Conservation (phyloP, 345 rosid genomes). For the Aquilaria yunnanensis region DNA sequence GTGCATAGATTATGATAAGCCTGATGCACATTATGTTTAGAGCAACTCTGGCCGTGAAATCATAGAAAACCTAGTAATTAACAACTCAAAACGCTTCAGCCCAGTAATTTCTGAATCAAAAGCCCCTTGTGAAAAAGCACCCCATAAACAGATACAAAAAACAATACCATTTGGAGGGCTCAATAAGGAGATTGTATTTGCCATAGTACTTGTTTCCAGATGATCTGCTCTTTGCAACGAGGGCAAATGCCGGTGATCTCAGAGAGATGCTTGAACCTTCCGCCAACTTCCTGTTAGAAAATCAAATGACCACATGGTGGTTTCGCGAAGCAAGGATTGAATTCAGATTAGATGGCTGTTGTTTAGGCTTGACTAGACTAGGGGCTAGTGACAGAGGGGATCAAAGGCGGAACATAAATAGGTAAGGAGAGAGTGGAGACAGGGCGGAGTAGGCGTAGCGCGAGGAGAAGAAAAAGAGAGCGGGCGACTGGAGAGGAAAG, state of each 20-base stretch:
- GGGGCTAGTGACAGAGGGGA: too few species aligned
- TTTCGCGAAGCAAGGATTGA: not conserved
- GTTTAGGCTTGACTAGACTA: too few species aligned
- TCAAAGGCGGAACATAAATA: too few species aligned
- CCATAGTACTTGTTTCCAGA: slow-evolving; percentile 94
- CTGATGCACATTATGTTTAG: slow-evolving; percentile 88
- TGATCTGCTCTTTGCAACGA: slow-evolving; percentile 87
- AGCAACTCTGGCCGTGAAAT: slow-evolving; percentile 43
- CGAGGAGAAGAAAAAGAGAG: too few species aligned
- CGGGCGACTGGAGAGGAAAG: too few species aligned
- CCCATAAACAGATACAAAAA: not conserved
- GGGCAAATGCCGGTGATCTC: slow-evolving; percentile 86
- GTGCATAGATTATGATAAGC: slow-evolving; percentile 88
- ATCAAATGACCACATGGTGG: too few species aligned
- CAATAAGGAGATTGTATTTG: slow-evolving; percentile 69
- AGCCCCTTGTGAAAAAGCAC: too few species aligned
- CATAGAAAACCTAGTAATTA: not conserved
- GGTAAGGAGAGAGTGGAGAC: too few species aligned
- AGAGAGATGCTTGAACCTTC: slow-evolving; percentile 52
- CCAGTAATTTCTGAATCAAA: not conserved
- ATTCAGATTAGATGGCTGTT: not conserved
- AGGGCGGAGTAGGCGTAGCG: too few species aligned
- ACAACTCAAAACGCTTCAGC: not conserved
- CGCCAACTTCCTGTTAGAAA: slow-evolving; percentile 58
- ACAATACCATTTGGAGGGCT: slow-evolving; percentile 82